Base-by-base conservation (phyloP, 1,284 basidiomycete species). In the Xerocomus nothofagi region DNA sequence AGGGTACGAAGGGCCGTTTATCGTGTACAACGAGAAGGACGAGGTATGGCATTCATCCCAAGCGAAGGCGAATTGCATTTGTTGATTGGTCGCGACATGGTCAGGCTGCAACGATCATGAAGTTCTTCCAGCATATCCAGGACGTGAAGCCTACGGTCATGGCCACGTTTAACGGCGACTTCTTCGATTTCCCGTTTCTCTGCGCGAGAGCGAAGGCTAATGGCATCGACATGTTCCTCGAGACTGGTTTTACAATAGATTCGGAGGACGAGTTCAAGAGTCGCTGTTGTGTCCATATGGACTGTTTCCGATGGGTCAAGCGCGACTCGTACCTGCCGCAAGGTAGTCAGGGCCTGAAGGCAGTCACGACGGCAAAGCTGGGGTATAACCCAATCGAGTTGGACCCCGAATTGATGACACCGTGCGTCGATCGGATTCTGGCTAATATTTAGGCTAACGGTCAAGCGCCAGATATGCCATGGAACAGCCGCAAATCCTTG, bases 281-380 rank as follows among this genome's bases (percentile, higher is more conserved):
- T 58, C 79, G 91, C 9, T 83, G 81, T n/a, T 96, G 93, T 60
- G 91, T 89, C 31, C 97, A 99, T 69, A 97, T 99, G 93, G 97
- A 99, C 67, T 98, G 94, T 69, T 99, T 98, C 79, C 84, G 96
- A 63, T 99, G 97, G 97, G 97, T 99, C 46, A 99, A 99, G 72
- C 89, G 97, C 39, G 97, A 99, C 72, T 98, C 95, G n/a, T 99
- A 99, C 67, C 76, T 99, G 6, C 97, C 97, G 0, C 97, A 99
- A 73, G 97, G 97, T 29, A 94, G 91, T 76, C 97, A 99, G 69
- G 97, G 97, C 65, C 77, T 99, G 65, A 99, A 99, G 66, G 97
- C 97, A 0, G 97, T 99, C 27, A 99, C 97, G 1, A 96, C 91
- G 0, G 86, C 92, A 24, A 99, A 99, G 72, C 75, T 99, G 6